Evolutionary conservation across 164 flowering plant genomes (phyloP), one percentile per base, ranked within the genome.

Genomic region (Berberis thunbergii): DNA sequence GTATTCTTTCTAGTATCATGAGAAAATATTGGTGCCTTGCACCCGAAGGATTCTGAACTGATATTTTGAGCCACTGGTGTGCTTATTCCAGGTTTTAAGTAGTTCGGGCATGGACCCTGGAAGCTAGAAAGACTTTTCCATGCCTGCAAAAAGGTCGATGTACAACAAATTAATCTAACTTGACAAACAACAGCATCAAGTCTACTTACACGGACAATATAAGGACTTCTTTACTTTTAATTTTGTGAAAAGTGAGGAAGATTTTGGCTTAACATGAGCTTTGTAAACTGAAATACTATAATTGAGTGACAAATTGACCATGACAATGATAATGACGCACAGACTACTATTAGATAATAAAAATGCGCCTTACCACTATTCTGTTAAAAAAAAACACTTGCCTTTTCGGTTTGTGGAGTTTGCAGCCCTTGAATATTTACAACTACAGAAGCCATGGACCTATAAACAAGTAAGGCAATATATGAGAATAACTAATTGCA

Each of bases 81-180:
- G 69, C 84, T 76, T 75, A 71, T 80, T 49, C 99, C 99, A 55
- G 92, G 94, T 74, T 74, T 84, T 64, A 68, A 62, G 73, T 91
- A 89, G 61, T 69, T 76, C 71, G 73, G 83, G 64, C 75, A 59
- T 64, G 86, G 76, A 54, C 75, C 62, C 67, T 79, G 74, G 67
- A 86, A 79, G 66, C 72, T 76, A 43, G 89, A 87, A 64, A 93
- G 86, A 64, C 72, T 73, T 65, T 77, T 73, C 96, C 97, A 93
- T 56, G 95, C 97, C 99, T 95, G 86, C 71, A 68, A 73, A 76
- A 50, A 60, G 41, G 13, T 41, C 53, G 38, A 57, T 8, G 13
- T 53, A 52, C 41, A 12, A 11, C 45, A 39, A 45, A 42, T 56
- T 59, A 43, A 58, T 39, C n/a, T 13, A 63, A 50, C 26, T 39